phyloP scores from a whole-genome alignment of 2,329 filamentous ascomycete species.

The Aureobasidium vineae region DNA sequence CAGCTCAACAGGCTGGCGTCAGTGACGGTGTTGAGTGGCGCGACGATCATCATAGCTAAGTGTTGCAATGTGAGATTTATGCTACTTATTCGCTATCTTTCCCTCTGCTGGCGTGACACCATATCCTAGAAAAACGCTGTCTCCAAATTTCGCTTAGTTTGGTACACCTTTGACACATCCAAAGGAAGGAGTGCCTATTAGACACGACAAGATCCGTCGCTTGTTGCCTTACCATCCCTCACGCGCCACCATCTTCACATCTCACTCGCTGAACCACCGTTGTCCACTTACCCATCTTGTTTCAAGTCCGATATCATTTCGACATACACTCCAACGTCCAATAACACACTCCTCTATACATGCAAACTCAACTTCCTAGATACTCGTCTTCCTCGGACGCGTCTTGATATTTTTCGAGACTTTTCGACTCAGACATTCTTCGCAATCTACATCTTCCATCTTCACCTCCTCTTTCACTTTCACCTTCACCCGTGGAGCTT shows the following conservation, averaged over 20 bases:
- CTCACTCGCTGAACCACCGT: too few relatives aligned
- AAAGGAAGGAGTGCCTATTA: too few relatives aligned
- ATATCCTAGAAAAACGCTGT: too few relatives aligned
- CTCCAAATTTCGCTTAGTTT: too few relatives aligned
- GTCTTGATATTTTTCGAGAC: neutral
- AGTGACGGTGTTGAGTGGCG: slow-evolving; percentile 25
- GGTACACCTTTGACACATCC: too few relatives aligned
- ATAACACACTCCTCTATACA: neutral
- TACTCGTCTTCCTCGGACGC: neutral
- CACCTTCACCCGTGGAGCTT: neutral
- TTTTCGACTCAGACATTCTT: neutral
- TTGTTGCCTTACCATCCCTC: too few relatives aligned
- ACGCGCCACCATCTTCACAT: too few relatives aligned
- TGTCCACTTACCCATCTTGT: too few relatives aligned
- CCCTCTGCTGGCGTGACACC: neutral
- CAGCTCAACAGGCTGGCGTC: slow-evolving; percentile 11
- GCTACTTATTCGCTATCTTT: neutral
- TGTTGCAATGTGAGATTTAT: neutral
- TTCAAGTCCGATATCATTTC: too few relatives aligned
- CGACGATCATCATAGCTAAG: slow-evolving; percentile 19
- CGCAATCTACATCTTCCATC: neutral
- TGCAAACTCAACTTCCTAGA: neutral
- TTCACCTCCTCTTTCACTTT: neutral
- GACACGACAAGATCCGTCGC: too few relatives aligned
- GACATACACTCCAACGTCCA: too few relatives aligned